Evolutionary conservation across 345 rosid species (phyloP).

Genomic region (Hibiscus syriacus): DNA sequence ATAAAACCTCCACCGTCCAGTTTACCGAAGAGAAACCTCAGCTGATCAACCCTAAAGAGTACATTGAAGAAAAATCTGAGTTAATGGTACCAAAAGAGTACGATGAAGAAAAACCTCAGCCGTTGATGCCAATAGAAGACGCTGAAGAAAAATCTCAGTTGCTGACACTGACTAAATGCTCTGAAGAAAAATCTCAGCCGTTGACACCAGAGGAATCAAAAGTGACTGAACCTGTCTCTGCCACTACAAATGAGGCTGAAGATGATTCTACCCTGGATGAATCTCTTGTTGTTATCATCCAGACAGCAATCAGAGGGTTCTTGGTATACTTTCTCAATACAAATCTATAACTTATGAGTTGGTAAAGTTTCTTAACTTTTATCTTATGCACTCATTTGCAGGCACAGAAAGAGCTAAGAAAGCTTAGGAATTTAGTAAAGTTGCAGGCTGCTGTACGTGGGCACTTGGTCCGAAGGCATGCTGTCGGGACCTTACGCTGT

Average conservation of each 20-base stretch:
- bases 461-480: conserved; percentile 83
- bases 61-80: conserved; percentile 14
- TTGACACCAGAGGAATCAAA: conserved; percentile 23
- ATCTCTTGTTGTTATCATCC: conserved; percentile 39
- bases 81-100: background rate
- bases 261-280: conserved; percentile 30
- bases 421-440: conserved; percentile 62
- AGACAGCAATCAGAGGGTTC: conserved; percentile 49
- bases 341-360: background rate
- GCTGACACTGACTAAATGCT: conserved; percentile 3
- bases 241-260: conserved; percentile 19
- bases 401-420: conserved; percentile 62
- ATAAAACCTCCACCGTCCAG: conserved; percentile 28
- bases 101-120: conserved; percentile 10
- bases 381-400: conserved; percentile 19
- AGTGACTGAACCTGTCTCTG: conserved; percentile 17
- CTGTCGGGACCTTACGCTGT: conserved; percentile 77
- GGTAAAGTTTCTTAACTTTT: background rate
- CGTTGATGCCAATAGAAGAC: background rate
- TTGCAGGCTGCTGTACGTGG: conserved; percentile 97
- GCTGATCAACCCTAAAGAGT: conserved; percentile 13
- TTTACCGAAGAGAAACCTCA: conserved; percentile 38
- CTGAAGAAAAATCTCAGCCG: conserved; percentile 5
- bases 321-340: conserved; percentile 33
- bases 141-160: conserved; percentile 2